These are phyloP conservation scores for Alternaria brassicicola DNA, from an alignment of 2,329 filamentous ascomycete species.

Conservation along the genomic window DNA sequence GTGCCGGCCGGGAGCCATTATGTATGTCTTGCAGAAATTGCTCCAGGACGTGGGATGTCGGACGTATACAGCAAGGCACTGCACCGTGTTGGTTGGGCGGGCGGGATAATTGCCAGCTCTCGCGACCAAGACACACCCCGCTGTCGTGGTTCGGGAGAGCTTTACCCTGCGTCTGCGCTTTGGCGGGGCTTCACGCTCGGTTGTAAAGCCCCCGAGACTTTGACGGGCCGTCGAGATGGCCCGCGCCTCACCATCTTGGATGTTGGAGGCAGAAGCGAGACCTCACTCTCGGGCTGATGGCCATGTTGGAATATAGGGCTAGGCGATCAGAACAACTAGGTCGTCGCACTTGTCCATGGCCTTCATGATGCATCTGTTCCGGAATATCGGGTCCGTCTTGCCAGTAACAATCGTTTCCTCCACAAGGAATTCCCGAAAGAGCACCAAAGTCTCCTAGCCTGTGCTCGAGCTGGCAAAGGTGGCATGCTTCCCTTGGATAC, in stretches of 20 bases:
- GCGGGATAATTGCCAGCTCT: conserved; percentile 34
- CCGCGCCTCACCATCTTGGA: neutral
- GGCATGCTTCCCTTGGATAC: neutral
- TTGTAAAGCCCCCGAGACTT: conserved; percentile 1
- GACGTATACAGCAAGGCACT: conserved; percentile 17
- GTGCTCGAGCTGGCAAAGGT: neutral
- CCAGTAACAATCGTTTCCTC: neutral
- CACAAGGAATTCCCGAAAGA: neutral
- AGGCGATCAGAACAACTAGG: neutral
- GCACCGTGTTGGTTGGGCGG: conserved; percentile 25
- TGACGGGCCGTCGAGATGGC: neutral
- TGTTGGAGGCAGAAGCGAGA: neutral
- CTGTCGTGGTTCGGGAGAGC: conserved; percentile 23
- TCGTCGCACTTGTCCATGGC: neutral
- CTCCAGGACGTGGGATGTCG: conserved; percentile 21
- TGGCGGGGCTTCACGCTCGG: neutral
- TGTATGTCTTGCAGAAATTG: conserved; percentile 17
- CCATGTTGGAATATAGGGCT: neutral
- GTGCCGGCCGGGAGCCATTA: conserved; percentile 1
- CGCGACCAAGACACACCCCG: conserved; percentile 28
- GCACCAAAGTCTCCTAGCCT: neutral
- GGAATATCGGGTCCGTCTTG: neutral
- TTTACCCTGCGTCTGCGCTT: neutral
- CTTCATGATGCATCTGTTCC: neutral
- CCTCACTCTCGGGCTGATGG: neutral